These are phyloP conservation scores for Dioscorea dumetorum DNA, from an alignment of 106 monocot species.

Conservation along the genomic window DNA sequence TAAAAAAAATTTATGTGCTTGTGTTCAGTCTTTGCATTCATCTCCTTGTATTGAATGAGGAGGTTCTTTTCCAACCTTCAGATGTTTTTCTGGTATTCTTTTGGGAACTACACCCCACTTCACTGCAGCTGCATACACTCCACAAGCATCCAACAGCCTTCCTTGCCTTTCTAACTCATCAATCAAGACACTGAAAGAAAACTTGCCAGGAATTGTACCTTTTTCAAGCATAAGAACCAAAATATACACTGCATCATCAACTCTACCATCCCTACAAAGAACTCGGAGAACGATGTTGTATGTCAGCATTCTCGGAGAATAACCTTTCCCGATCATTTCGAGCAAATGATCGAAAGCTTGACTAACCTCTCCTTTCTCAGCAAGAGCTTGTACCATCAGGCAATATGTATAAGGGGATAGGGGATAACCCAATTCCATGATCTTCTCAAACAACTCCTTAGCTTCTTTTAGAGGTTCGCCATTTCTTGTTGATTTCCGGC, in stretches of 20 bases:
- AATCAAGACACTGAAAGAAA: conserved; percentile 52
- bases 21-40: background rate
- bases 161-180: conserved; percentile 38
- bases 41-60: conserved; percentile 2
- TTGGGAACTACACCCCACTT: conserved; percentile 42
- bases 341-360: conserved; percentile 39
- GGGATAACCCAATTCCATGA: conserved; percentile 16
- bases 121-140: conserved; percentile 50
- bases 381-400: conserved; percentile 72
- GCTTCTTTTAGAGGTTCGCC: conserved; percentile 31
- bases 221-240: conserved; percentile 44
- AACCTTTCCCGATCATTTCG: conserved; percentile 53
- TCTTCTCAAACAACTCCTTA: conserved; percentile 32
- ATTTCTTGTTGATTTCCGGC: conserved; percentile 30
- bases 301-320: conserved; percentile 53
- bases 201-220: conserved; percentile 40
- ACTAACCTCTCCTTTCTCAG: conserved; percentile 44
- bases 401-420: conserved; percentile 68
- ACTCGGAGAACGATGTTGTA: conserved; percentile 51
- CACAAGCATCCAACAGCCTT: conserved; percentile 44
- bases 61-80: background rate
- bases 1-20: no score
- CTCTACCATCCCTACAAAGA: conserved; percentile 49
- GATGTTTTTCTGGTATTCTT: conserved; percentile 23
- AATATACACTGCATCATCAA: conserved; percentile 46